phyloP scores from a whole-genome alignment of 331 rosid genomes.

The Pyracantha coccinea region DNA sequence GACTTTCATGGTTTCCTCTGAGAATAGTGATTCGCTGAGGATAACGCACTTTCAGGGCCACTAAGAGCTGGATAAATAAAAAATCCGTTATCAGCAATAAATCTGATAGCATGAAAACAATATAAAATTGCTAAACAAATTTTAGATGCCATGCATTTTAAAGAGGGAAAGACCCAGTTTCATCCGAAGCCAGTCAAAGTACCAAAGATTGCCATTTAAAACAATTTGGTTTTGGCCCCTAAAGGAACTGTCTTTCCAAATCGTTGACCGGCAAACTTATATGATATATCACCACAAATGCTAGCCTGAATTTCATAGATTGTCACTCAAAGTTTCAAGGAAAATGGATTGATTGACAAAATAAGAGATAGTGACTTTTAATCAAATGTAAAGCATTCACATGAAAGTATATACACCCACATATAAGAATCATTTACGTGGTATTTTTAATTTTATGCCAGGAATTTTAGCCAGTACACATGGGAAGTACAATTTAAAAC shows the following conservation, averaged over 20 bases:
- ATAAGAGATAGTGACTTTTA: background rate
- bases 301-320: background rate
- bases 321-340: background rate
- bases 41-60: constrained; percentile 89
- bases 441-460: no score
- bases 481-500: no score
- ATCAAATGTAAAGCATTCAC: background rate
- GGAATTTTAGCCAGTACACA: no score
- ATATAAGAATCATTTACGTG: no score
- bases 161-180: background rate
- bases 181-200: background rate
- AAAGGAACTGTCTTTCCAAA: background rate
- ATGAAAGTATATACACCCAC: background rate
- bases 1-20: constrained; percentile 99
- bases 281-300: background rate
- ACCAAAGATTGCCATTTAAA: background rate
- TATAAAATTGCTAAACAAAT: background rate
- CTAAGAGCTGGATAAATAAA: constrained; percentile 69
- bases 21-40: constrained; percentile 96
- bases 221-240: background rate
- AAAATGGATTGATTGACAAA: background rate
- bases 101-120: background rate
- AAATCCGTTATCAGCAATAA: constrained; percentile 19
- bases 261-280: background rate
- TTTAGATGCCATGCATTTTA: background rate